Evolutionary conservation across 106 monocot species (phyloP).

Genomic region (Hemerocallis citrina): DNA sequence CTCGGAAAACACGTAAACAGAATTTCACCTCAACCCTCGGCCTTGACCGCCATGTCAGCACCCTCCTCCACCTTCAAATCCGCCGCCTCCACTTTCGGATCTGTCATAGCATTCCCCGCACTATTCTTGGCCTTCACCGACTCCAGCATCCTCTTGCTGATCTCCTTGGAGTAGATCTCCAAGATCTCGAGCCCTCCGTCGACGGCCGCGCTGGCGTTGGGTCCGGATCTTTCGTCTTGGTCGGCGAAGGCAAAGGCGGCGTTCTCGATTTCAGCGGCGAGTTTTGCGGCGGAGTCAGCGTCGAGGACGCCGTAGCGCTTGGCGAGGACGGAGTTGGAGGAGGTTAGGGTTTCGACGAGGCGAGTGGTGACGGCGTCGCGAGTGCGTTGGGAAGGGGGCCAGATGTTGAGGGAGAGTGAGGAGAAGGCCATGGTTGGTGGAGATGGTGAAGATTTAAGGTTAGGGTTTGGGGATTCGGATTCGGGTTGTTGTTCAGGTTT

Average conservation of each 20-base stretch:
- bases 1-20: no score
- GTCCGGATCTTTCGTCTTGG: not conserved
- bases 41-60: no score
- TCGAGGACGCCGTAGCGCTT: conserved; percentile 44
- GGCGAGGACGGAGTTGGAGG: conserved; percentile 30
- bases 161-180: conserved; percentile 49
- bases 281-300: conserved; percentile 16
- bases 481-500: no score
- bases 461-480: no score
- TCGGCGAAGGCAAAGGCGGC: conserved; percentile 27
- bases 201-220: conserved; percentile 4
- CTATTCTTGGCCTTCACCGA: conserved; percentile 17
- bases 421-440: not conserved
- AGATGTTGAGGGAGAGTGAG: conserved; percentile 33
- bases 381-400: conserved; percentile 59
- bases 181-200: conserved; percentile 41
- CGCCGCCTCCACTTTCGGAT: not conserved
- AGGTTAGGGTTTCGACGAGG: conserved; percentile 39
- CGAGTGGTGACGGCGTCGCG: conserved; percentile 48
- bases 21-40: no score
- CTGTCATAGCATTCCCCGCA: not conserved
- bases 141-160: conserved; percentile 35
- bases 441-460: not conserved
- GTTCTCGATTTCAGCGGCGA: conserved; percentile 28
- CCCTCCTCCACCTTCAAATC: no score